phyloP scores from a whole-genome alignment of 208 protist species.

The Leishmania turanica region DNA sequence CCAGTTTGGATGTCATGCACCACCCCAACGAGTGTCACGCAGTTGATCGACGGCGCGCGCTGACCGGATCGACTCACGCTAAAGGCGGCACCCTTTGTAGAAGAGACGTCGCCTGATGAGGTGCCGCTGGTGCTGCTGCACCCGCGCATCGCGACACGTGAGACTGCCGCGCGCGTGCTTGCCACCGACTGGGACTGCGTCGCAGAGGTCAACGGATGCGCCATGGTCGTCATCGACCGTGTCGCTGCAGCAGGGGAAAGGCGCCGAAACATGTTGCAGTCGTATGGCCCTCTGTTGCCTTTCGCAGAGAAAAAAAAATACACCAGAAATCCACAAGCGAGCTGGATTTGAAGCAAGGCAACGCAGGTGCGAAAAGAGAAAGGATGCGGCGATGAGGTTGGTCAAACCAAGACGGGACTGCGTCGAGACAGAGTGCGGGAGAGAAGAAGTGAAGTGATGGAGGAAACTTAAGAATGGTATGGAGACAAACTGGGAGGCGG shows the following conservation, averaged over 20 bases:
- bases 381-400: neutral
- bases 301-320: too few relatives aligned
- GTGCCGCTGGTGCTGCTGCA: constrained; percentile 25
- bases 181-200: neutral
- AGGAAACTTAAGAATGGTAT: neutral
- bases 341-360: neutral
- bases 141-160: neutral
- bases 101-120: neutral
- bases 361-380: neutral
- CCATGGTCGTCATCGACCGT: neutral
- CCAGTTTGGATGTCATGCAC: constrained; percentile 90
- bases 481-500: neutral
- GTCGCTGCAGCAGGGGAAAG: neutral
- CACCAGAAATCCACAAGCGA: neutral
- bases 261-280: constrained; percentile 12
- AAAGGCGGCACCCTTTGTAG: constrained; percentile 6
- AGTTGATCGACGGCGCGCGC: constrained; percentile 71
- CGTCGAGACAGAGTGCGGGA: neutral
- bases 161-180: neutral
- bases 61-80: constrained; percentile 17
- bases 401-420: neutral
- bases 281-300: neutral
- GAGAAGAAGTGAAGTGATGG: neutral
- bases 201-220: neutral
- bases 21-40: constrained; percentile 90